phyloP scores from a whole-genome alignment of 208 protist species.

The Trypanosoma platydactyli region DNA sequence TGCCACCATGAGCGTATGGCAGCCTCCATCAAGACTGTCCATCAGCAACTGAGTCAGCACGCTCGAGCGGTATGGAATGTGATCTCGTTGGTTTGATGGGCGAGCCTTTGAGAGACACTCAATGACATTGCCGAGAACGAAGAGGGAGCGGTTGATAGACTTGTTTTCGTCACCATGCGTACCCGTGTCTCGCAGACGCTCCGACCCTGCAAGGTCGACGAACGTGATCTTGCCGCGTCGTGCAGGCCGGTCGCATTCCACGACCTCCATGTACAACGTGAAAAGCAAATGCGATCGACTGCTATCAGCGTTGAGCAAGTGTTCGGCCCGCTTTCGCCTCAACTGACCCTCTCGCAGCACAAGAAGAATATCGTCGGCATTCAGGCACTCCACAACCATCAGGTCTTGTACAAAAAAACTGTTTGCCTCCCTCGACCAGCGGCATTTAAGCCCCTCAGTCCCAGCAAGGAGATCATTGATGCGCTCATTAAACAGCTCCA shows the following conservation, averaged over 20 bases:
- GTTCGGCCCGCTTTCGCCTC: constrained; percentile 68
- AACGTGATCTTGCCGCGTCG: constrained; percentile 86
- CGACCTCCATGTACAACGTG: constrained; percentile 72
- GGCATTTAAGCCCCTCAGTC: constrained; percentile 53
- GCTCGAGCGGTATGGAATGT: constrained; percentile 87
- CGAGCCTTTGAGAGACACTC: constrained; percentile 57
- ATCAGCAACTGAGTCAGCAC: constrained; percentile 88
- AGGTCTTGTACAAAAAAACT: constrained; percentile 87
- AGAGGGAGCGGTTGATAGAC: constrained; percentile 90
- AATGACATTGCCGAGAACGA: constrained; percentile 90
- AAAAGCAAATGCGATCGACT: constrained; percentile 92
- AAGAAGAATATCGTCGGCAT: constrained; percentile 67
- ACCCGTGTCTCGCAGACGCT: constrained; percentile 87
- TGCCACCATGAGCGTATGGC: constrained; percentile 72
- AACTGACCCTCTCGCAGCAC: constrained; percentile 83
- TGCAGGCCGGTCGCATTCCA: constrained; percentile 19
- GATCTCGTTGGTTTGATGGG: constrained; percentile 22
- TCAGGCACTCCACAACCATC: constrained; percentile 77
- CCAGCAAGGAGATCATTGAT: constrained; percentile 84
- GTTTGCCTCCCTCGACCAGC: constrained; percentile 68
- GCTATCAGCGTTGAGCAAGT: constrained; percentile 87
- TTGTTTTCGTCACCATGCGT: constrained; percentile 76
- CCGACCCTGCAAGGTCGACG: constrained; percentile 94
- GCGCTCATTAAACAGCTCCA: constrained; percentile 89
- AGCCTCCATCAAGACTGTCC: constrained; percentile 78